phyloP scores from a whole-genome alignment of 768 basidiomycete species.

The Kwoniella shandongensis region DNA sequence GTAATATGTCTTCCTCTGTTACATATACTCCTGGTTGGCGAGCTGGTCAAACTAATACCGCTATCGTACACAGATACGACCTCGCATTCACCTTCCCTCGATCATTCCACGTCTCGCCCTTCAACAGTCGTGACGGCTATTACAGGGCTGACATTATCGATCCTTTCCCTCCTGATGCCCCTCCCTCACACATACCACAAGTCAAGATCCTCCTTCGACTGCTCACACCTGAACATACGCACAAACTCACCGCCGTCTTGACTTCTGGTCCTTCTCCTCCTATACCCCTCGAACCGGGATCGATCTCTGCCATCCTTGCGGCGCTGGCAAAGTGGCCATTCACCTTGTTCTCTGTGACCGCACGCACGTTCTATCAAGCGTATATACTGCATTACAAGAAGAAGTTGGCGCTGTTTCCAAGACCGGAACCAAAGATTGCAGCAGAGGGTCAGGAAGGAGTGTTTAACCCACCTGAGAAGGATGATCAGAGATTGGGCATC shows the following conservation, averaged over 20 bases:
- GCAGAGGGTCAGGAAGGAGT: conserved; percentile 4
- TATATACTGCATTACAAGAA: conserved; percentile 65
- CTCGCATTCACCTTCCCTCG: conserved; percentile 69
- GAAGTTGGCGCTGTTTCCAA: conserved; percentile 60
- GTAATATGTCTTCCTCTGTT: background rate
- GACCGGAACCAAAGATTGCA: conserved; percentile 61
- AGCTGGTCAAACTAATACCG: background rate
- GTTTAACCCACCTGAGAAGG: conserved; percentile 45
- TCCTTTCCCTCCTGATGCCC: conserved; percentile 55
- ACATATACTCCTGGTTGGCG: background rate
- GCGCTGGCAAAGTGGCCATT: conserved; percentile 59
- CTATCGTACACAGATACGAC: conserved; percentile 49
- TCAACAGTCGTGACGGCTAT: conserved; percentile 69
- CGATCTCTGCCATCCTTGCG: conserved; percentile 36
- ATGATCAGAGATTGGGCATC: conserved; percentile 33
- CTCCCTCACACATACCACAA: conserved; percentile 2
- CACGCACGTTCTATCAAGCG: conserved; percentile 66
- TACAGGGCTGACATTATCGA: conserved; percentile 63
- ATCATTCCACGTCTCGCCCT: conserved; percentile 73
- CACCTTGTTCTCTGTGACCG: conserved; percentile 60
- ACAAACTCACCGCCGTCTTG: conserved; percentile 63
- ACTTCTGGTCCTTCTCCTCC: conserved; percentile 56
- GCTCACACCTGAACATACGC: conserved; percentile 50
- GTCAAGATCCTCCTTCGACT: conserved; percentile 34
- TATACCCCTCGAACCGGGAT: conserved; percentile 38